These are phyloP conservation scores for Arachis monticola DNA, from an alignment of 331 rosid species.

Conservation along the genomic window DNA sequence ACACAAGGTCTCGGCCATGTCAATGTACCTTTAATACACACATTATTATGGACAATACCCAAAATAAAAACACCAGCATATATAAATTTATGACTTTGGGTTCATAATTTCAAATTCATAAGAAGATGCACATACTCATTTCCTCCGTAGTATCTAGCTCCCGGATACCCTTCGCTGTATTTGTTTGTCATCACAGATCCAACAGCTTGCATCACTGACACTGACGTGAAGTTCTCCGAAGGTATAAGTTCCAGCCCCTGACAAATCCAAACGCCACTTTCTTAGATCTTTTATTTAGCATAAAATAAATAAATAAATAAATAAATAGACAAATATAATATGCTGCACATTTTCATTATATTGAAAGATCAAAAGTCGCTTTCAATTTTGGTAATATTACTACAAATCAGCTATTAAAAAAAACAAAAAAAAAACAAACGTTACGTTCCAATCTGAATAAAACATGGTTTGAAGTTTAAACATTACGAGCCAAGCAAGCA, in stretches of 20 bases:
- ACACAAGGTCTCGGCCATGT: constrained; percentile 84
- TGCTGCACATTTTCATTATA: not conserved
- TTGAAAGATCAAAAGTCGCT: not conserved
- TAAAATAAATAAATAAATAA: too few species aligned
- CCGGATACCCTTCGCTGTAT: constrained; percentile 91
- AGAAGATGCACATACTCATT: constrained; percentile 67
- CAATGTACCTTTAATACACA: constrained; percentile 61
- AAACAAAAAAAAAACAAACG: not conserved
- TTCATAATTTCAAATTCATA: not conserved
- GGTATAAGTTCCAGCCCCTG: constrained; percentile 86
- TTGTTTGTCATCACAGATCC: constrained; percentile 94
- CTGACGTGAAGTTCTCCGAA: constrained; percentile 82
- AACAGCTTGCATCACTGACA: constrained; percentile 90
- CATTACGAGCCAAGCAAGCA: not conserved
- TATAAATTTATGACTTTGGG: not conserved
- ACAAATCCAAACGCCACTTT: constrained; percentile 11
- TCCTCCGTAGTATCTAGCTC: constrained; percentile 95
- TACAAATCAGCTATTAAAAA: not conserved
- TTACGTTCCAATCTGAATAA: not conserved
- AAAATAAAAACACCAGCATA: constrained; percentile 25
- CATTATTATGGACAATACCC: constrained; percentile 10
- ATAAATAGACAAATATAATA: not conserved
- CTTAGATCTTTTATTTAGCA: not conserved
- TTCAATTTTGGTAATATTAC: not conserved
- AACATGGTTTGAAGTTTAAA: constrained; percentile 12